These are phyloP conservation scores for Globisporangium parvum DNA, from an alignment of 352 stramenopile species.

Conservation along the genomic window DNA sequence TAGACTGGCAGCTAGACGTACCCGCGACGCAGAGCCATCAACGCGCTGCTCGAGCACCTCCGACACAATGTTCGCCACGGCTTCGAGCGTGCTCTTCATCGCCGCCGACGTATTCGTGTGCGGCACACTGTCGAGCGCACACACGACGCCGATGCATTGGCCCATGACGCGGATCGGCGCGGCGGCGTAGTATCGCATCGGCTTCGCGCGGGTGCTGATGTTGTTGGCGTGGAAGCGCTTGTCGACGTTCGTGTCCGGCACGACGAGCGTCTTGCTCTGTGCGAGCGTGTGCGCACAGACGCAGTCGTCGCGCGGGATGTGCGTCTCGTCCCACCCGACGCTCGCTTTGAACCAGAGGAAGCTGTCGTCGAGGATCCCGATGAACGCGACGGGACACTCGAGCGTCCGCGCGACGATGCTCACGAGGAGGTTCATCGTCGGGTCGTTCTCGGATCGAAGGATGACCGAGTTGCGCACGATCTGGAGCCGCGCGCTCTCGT, in stretches of 20 bases:
- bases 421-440: constrained; percentile 70
- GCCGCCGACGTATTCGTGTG: constrained; percentile 39
- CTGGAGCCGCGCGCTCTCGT: constrained; percentile 43
- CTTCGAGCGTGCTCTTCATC: constrained; percentile 69
- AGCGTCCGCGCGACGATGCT: constrained; percentile 64
- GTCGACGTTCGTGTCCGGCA: constrained; percentile 53
- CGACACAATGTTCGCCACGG: constrained; percentile 73
- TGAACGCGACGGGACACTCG: constrained; percentile 57
- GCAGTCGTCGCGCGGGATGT: constrained; percentile 54
- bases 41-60: constrained; percentile 75
- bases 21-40: constrained; percentile 12
- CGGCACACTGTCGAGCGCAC: constrained; percentile 47
- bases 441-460: constrained; percentile 40
- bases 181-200: constrained; percentile 63
- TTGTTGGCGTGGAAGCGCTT: constrained; percentile 64
- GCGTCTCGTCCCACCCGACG: constrained; percentile 44
- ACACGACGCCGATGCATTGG: constrained; percentile 63
- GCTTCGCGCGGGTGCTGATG: constrained; percentile 26
- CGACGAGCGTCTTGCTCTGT: constrained; percentile 50
- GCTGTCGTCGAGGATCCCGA: constrained; percentile 56
- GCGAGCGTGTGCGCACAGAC: constrained; percentile 40
- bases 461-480: constrained; percentile 52
- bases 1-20: constrained; percentile 2
- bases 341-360: constrained; percentile 63
- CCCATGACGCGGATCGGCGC: constrained; percentile 47